These are phyloP conservation scores for Carex scoparia DNA, from an alignment of 176 grass and related monocot species.

Conservation along the genomic window DNA sequence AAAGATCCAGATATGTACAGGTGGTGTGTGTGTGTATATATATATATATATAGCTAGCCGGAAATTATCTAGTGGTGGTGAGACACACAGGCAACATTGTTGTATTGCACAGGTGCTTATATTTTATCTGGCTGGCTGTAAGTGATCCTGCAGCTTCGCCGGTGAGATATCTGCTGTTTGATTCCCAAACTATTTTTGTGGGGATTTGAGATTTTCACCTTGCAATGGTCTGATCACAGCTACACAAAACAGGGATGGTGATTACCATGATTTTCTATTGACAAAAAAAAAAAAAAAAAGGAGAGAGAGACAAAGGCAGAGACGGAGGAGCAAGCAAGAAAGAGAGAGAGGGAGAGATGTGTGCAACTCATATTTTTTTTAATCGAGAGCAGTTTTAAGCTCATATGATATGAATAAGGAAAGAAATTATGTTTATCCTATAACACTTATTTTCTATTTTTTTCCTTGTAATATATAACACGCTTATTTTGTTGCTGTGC, in stretches of 20 bases:
- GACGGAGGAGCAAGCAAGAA: neutral
- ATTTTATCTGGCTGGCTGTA: conserved; percentile 17
- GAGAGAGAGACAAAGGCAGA: neutral
- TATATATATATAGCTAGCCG: conserved; percentile 15
- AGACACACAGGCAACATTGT: neutral
- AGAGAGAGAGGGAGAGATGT: too few species aligned
- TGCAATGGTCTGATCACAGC: conserved; percentile 4
- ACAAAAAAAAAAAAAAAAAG: neutral
- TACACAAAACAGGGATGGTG: neutral
- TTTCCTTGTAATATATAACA: neutral
- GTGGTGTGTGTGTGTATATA: neutral
- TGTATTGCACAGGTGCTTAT: conserved; percentile 7
- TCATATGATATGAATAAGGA: conserved; percentile 14
- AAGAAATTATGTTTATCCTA: neutral
- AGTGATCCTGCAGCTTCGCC: neutral
- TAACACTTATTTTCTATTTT: neutral
- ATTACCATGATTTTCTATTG: neutral
- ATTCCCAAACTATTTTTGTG: conserved; percentile 21
- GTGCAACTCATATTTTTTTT: neutral
- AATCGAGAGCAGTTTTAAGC: conserved; percentile 6
- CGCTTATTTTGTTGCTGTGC: neutral
- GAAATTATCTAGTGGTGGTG: conserved; percentile 22
- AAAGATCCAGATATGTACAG: conserved; percentile 11
- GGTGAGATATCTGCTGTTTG: conserved; percentile 7
- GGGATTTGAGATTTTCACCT: conserved; percentile 9